A percentile compares a stretch with the other conserved stretches of the same genome.
These are phyloP conservation scores for Cordyceps cicadae DNA, from an alignment of 2,329 filamentous ascomycete genomes.

Conservation along the genomic window DNA sequence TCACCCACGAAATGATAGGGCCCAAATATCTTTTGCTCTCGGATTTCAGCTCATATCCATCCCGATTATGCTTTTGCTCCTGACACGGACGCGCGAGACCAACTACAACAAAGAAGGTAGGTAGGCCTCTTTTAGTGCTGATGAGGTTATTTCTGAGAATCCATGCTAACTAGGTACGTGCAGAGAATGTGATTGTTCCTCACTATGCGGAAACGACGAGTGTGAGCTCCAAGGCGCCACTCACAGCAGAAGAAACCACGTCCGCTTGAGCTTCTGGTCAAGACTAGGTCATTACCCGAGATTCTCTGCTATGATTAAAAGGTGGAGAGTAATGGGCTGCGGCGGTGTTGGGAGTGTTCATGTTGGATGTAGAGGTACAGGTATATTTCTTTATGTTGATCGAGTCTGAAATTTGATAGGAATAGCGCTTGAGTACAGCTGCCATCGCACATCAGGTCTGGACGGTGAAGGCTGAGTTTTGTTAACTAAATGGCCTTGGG, in stretches of 20 bases:
- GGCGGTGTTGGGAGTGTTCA: not conserved
- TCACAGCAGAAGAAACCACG: not conserved
- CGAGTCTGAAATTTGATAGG: not conserved
- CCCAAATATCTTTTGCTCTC: not conserved
- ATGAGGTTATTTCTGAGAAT: not conserved
- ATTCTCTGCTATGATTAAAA: not conserved
- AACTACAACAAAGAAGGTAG: slow-evolving; percentile 2
- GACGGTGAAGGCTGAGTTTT: not conserved
- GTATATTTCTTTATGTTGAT: not conserved
- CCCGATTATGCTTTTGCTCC: not conserved
- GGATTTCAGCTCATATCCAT: not conserved
- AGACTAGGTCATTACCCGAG: not conserved
- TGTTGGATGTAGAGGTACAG: not conserved
- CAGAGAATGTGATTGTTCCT: not conserved
- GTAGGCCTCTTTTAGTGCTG: not conserved
- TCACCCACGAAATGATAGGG: not conserved
- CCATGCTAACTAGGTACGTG: not conserved
- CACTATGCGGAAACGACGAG: not conserved
- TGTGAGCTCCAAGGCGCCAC: not conserved
- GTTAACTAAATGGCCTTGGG: too few relatives aligned
- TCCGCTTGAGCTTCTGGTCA: not conserved
- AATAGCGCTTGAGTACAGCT: not conserved
- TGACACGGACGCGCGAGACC: not conserved
- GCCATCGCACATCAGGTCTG: not conserved
- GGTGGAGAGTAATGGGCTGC: not conserved